Evolutionary conservation across 148 eudicot species (phyloP).

Genomic region (Polygonum aviculare): DNA sequence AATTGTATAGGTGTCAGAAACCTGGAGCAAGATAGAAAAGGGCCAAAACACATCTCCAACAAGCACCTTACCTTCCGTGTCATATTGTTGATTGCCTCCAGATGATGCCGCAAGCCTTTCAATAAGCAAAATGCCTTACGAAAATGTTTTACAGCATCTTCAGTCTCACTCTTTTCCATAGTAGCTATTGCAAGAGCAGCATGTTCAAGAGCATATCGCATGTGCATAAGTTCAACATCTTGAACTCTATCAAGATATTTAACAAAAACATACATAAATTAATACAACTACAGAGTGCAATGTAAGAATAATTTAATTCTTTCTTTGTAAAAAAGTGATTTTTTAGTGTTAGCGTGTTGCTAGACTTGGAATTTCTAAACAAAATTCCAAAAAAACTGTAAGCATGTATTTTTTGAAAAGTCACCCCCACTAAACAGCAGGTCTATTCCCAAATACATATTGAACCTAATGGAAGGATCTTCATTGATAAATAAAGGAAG

Average conservation of each 20-base stretch:
- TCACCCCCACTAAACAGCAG: neutral
- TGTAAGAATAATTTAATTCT: neutral
- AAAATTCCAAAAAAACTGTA: neutral
- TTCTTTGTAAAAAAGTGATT: neutral
- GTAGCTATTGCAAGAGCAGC: constrained; percentile 79
- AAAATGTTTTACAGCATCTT: constrained; percentile 41
- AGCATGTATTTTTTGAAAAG: neutral
- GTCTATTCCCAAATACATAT: neutral
- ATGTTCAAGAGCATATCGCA: constrained; percentile 93
- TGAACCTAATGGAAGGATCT: neutral
- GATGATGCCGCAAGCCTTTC: constrained; percentile 58
- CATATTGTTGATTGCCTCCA: constrained; percentile 64
- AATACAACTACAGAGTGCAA: neutral
- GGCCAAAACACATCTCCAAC: neutral
- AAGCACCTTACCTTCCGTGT: constrained; percentile 69
- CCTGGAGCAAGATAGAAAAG: neutral
- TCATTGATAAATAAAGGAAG: neutral
- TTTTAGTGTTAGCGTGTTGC: neutral
- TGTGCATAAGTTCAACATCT: constrained; percentile 89
- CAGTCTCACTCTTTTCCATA: constrained; percentile 59
- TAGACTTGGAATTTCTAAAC: neutral
- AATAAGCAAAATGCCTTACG: constrained; percentile 47
- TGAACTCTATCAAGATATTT: constrained; percentile 52
- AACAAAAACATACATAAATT: neutral
- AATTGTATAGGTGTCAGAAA: neutral